Conservation (phyloP, 495 filamentous ascomycete genomes). For the Tuber calosporum region DNA sequence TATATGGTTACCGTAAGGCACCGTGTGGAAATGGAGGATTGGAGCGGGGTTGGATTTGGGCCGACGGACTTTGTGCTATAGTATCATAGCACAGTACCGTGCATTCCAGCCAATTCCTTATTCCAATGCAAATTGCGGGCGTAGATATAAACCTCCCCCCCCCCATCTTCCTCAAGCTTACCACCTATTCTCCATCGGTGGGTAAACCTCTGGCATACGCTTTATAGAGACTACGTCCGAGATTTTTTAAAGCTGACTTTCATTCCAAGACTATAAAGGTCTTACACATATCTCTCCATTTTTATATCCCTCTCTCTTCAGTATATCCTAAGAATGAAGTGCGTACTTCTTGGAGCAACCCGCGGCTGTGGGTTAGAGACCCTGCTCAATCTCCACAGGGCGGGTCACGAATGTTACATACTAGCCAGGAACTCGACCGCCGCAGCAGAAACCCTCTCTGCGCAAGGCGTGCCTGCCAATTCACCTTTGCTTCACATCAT, state of each 20-base stretch:
- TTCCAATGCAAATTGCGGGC: background rate
- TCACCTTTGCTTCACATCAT: slow-evolving; percentile 11
- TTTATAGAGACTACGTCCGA: background rate
- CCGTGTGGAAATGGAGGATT: background rate
- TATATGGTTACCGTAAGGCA: too few relatives aligned
- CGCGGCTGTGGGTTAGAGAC: slow-evolving; percentile 19
- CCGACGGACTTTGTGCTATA: background rate
- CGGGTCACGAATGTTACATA: slow-evolving; percentile 16
- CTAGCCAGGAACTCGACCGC: slow-evolving; percentile 9
- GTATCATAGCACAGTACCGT: too few relatives aligned
- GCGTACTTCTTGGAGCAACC: slow-evolving; percentile 24
- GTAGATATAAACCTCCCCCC: background rate
- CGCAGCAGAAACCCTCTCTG: slow-evolving; percentile 5
- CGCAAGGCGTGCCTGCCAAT: background rate
- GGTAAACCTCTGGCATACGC: background rate
- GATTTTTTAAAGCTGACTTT: background rate
- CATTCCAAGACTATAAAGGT: too few relatives aligned
- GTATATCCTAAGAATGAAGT: slow-evolving; percentile 12
- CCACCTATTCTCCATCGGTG: background rate
- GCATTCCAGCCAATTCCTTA: background rate
- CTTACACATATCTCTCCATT: background rate
- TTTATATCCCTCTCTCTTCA: background rate
- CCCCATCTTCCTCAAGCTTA: background rate
- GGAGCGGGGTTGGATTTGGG: background rate
- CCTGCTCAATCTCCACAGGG: slow-evolving; percentile 12